Evolutionary conservation across 805 yeast species (phyloP), one percentile per base, ranked within the genome.

Genomic region (Groenewaldozyma tartarivorans): DNA sequence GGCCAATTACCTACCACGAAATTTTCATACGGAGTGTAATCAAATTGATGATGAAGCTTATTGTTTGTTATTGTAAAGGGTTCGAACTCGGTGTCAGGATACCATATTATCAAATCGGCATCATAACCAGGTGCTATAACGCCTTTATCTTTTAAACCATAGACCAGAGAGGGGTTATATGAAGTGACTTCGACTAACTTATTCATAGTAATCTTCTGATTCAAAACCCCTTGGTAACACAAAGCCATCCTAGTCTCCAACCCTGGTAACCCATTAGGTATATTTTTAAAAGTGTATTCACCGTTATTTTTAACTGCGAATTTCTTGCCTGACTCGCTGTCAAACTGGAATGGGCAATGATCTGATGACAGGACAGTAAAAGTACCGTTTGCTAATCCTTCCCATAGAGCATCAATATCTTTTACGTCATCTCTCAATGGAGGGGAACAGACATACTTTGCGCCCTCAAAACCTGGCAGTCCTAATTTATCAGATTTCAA

Each of bases 211-310:
- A 70, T 64, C 41, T 61, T 55, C 1, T 66, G 66, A 2, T 62
- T 62, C 39, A 61, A 61, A 13, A 65, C 72, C 27, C 75, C 75
- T 40, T 66, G 61, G 49, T 60, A 68, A 15, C 66, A 52, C 31
- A 70, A 46, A 2, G 73, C 73, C 47, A 70, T 35, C 46, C 75
- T 52, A 1, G 73, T 67, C 47, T 71, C 74, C 19, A 70, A 62
- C 4, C 75, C 75, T 2, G 74, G 71, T 35, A 69, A 46, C 1
- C 75, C 75, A 46, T 70, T 70, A 4, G 75, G 75, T 36, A 70
- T 62, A 26, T 62, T 57, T 43, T 61, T 62, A 51, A 66, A 70
- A 43, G 63, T 63, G 5, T 69, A 68, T 4, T 59, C 42, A 1
- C 69, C 68, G 15, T 34, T 24, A 41, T 66, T 56, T 3, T 58